Evolutionary conservation across 208 protist species (phyloP).

Genomic region (Trypanosoma brucei): DNA sequence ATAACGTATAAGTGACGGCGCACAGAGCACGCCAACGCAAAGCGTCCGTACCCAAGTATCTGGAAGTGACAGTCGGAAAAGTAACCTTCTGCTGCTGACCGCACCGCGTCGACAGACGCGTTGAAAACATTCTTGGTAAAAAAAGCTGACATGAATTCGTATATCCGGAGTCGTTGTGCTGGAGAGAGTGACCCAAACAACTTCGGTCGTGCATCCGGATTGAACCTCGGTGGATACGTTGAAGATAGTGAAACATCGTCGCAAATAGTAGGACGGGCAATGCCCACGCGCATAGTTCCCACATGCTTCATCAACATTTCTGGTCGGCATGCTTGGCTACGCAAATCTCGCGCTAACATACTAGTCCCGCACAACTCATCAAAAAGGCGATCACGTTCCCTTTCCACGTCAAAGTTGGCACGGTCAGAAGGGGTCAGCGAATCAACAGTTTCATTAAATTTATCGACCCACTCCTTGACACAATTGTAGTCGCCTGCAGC

Average conservation of each 20-base stretch:
- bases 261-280: conserved; percentile 48
- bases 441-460: neutral
- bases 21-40: conserved; percentile 41
- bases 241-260: conserved; percentile 36
- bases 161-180: conserved; percentile 11
- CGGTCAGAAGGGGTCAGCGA: neutral
- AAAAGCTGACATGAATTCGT: conserved; percentile 25
- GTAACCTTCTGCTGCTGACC: conserved; percentile 29
- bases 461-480: conserved; percentile 8
- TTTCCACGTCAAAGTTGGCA: conserved; percentile 13
- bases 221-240: conserved; percentile 13
- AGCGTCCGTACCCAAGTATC: conserved; percentile 51
- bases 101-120: conserved; percentile 45
- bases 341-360: conserved; percentile 32
- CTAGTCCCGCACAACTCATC: conserved; percentile 37
- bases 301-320: conserved; percentile 26
- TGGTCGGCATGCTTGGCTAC: conserved; percentile 36
- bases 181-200: conserved; percentile 21
- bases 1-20: conserved; percentile 53
- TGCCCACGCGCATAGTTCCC: conserved; percentile 20
- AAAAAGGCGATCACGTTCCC: conserved; percentile 28
- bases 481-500: conserved; percentile 9
- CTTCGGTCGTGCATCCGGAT: conserved; percentile 17
- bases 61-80: conserved; percentile 52
- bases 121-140: conserved; percentile 42